Percentiles rank a stretch among this genome's conserved stretches.
These are phyloP conservation scores for Nosema muscidifuracis DNA, from an alignment of 371 early-diverging fungal genomes.

Conservation along the genomic window DNA sequence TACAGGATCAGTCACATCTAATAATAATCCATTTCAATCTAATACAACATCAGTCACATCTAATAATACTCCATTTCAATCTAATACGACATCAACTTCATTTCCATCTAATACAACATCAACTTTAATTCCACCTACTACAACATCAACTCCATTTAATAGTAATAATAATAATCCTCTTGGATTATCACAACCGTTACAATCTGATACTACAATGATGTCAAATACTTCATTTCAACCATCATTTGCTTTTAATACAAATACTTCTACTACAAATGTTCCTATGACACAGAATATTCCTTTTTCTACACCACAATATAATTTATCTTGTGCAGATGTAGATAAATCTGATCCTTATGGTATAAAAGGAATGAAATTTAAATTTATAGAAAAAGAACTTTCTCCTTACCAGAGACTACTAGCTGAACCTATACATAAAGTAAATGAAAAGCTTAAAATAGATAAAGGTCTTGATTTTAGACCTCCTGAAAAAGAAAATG, in stretches of 20 bases:
- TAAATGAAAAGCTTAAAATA: not conserved
- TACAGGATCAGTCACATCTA: no score
- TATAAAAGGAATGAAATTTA: slow-evolving; percentile 42
- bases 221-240: slow-evolving; percentile 7
- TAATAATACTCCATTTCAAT: no score
- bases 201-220: not conserved
- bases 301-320: not conserved
- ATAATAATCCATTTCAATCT: no score
- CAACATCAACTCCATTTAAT: not conserved
- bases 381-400: slow-evolving; percentile 28
- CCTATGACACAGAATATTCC: not conserved
- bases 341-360: slow-evolving; percentile 46
- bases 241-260: not conserved
- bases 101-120: no score
- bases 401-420: slow-evolving; percentile 21
- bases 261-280: not conserved
- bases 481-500: slow-evolving; percentile 18
- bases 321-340: not conserved
- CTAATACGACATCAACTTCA: no score
- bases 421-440: slow-evolving; percentile 15
- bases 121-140: no score
- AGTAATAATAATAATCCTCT: no score
- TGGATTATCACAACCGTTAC: not conserved
- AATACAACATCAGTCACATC: no score
- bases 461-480: slow-evolving; percentile 9